These are phyloP conservation scores for Podaxis sp. DNA, from an alignment of 768 basidiomycete species.

Conservation along the genomic window DNA sequence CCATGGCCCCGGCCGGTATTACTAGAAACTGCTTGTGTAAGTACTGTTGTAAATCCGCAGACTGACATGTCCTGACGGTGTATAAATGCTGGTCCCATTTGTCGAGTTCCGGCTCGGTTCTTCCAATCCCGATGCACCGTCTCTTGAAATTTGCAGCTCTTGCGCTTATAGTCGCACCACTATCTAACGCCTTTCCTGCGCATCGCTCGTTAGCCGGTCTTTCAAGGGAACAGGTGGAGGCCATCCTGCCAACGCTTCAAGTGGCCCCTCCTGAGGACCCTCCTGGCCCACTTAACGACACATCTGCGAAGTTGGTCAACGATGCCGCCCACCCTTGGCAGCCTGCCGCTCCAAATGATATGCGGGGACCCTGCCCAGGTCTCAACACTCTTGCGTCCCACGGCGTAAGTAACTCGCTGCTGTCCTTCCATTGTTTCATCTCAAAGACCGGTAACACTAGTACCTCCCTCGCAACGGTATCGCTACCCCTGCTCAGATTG, in stretches of 20 bases:
- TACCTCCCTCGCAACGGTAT: conserved; percentile 16
- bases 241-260: conserved; percentile 5
- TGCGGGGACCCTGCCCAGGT: conserved; percentile 21
- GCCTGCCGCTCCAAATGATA: conserved; percentile 8
- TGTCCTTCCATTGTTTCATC: background rate
- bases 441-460: background rate
- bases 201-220: conserved; percentile 16
- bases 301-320: conserved; percentile 21
- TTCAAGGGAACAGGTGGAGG: conserved; percentile 7
- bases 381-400: conserved; percentile 20
- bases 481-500: conserved; percentile 16
- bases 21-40: too few species aligned
- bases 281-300: conserved; percentile 14
- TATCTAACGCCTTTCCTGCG: conserved; percentile 9
- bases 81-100: background rate
- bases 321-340: conserved; percentile 19
- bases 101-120: background rate
- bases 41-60: too few species aligned
- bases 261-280: background rate
- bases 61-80: background rate
- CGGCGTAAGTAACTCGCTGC: conserved; percentile 12
- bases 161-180: background rate
- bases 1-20: too few species aligned
- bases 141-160: background rate
- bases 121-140: background rate